phyloP scores from a whole-genome alignment of 164 flowering plant species.

The Protea cynaroides region DNA sequence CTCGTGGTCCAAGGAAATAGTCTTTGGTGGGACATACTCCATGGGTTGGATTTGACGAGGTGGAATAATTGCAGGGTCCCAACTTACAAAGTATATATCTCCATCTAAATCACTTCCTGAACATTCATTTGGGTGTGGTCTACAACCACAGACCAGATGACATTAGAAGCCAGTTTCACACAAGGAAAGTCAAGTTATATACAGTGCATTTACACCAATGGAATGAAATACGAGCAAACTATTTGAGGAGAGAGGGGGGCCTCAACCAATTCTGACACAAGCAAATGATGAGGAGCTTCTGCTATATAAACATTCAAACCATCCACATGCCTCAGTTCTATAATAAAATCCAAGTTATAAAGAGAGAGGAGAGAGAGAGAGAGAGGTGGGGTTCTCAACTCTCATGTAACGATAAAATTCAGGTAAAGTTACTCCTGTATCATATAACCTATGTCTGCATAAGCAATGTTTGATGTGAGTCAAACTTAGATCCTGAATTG shows the following conservation, averaged over 20 bases:
- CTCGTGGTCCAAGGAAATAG: constrained; percentile 45
- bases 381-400: too few relatives aligned
- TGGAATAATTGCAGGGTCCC: constrained; percentile 78
- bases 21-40: constrained; percentile 66
- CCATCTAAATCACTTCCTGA: constrained; percentile 97
- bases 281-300: not conserved
- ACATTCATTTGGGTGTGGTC: constrained; percentile 96
- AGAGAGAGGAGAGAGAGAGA: too few relatives aligned
- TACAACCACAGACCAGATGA: constrained; percentile 15
- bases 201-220: too few relatives aligned
- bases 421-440: too few relatives aligned
- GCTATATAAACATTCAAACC: too few relatives aligned
- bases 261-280: not conserved
- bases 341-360: too few relatives aligned
- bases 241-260: not conserved
- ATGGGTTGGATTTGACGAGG: constrained; percentile 52
- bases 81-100: constrained; percentile 75
- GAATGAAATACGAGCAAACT: not conserved
- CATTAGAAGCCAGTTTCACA: not conserved
- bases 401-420: too few relatives aligned
- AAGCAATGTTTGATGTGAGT: too few relatives aligned
- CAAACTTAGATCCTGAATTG: too few relatives aligned
- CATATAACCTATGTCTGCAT: too few relatives aligned
- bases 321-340: too few relatives aligned
- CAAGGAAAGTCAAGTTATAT: not conserved